These are phyloP conservation scores for Trichoderma guizhouense DNA, from an alignment of 2,329 filamentous ascomycete genomes.

Conservation along the genomic window DNA sequence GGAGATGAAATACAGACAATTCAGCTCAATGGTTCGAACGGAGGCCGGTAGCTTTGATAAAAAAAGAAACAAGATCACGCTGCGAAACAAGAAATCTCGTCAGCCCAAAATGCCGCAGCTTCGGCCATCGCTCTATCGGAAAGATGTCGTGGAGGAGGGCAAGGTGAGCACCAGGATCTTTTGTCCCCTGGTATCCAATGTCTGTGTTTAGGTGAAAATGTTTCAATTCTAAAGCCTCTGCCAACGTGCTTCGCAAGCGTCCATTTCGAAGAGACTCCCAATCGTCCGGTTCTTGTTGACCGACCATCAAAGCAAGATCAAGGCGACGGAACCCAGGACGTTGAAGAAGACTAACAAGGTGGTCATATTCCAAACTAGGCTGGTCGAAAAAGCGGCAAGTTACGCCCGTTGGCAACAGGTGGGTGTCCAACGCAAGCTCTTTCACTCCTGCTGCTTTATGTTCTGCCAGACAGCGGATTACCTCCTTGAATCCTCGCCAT, in stretches of 20 bases:
- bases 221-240: not conserved
- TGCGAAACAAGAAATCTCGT: not conserved
- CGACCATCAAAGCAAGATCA: not conserved
- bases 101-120: not conserved
- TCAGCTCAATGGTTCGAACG: not conserved
- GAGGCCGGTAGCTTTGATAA: not conserved
- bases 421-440: not conserved
- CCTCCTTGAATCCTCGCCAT: not conserved
- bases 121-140: not conserved
- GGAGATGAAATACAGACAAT: not conserved
- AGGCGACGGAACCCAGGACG: not conserved
- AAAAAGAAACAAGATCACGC: not conserved
- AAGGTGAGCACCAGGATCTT: fast-evolving
- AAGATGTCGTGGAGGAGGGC: not conserved
- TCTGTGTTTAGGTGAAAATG: not conserved
- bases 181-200: not conserved
- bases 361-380: not conserved
- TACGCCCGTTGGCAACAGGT: not conserved
- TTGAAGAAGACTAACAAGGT: not conserved
- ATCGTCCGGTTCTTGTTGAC: not conserved
- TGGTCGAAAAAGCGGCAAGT: not conserved
- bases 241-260: not conserved
- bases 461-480: not conserved
- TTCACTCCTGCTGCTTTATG: not conserved
- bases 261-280: not conserved